A percentile compares a stretch with the other conserved stretches of the same genome.
Evolutionary conservation across 306 rosid species (phyloP).

Genomic region (Astragalus glycyphyllos): DNA sequence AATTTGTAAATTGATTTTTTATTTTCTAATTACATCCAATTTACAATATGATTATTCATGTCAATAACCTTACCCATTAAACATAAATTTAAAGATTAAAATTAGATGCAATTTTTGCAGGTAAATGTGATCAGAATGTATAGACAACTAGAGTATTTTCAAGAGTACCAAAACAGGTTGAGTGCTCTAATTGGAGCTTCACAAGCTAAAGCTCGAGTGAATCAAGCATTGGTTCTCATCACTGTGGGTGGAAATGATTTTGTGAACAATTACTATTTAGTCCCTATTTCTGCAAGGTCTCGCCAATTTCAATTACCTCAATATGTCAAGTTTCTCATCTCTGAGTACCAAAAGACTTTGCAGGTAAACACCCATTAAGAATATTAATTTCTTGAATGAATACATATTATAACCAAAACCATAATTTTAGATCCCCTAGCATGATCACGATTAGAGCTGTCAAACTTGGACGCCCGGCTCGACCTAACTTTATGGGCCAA

Average conservation of each 20-base stretch:
- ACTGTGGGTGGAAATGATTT: slow-evolving; percentile 90
- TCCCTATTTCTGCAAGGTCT: slow-evolving; percentile 78
- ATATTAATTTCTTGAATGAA: neutral
- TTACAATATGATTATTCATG: neutral
- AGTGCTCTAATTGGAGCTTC: slow-evolving; percentile 54
- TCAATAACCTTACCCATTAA: slow-evolving; percentile 1
- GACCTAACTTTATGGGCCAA: too few species aligned
- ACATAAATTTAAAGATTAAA: neutral
- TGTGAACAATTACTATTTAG: slow-evolving; percentile 76
- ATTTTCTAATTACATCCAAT: neutral
- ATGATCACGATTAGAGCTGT: too few species aligned
- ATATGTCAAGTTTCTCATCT: slow-evolving; percentile 64
- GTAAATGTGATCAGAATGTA: slow-evolving; percentile 69
- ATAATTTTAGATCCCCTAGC: too few species aligned
- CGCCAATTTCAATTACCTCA: slow-evolving; percentile 62
- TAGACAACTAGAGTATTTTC: slow-evolving; percentile 54
- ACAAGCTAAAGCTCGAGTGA: slow-evolving; percentile 49
- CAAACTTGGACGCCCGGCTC: too few species aligned
- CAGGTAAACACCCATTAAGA: slow-evolving; percentile 45
- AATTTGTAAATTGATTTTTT: slow-evolving; percentile 55
- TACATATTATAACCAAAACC: neutral
- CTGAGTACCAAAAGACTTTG: slow-evolving; percentile 62
- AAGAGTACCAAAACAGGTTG: slow-evolving; percentile 60
- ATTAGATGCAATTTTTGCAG: slow-evolving; percentile 45
- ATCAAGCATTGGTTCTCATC: slow-evolving; percentile 57